These are phyloP conservation scores for Diaporthe eres DNA, from an alignment of 2,329 filamentous ascomycete genomes.

Conservation along the genomic window DNA sequence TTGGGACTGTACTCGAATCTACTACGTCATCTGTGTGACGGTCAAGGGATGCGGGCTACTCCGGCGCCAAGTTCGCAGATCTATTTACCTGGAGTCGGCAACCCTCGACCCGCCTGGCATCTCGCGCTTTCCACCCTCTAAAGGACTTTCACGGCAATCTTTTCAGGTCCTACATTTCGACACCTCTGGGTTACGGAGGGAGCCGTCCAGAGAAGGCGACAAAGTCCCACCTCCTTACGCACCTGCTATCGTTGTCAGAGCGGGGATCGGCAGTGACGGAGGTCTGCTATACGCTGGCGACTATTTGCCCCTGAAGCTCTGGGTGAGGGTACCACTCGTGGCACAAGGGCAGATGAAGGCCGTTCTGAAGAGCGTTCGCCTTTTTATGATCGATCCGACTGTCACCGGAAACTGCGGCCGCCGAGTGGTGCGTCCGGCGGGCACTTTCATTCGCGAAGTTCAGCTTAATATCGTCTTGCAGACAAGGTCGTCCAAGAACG, in stretches of 20 bases:
- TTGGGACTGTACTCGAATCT: not conserved
- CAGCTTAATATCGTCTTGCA: not conserved
- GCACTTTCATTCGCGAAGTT: not conserved
- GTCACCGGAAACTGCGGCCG: not conserved
- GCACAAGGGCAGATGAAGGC: not conserved
- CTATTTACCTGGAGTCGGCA: not conserved
- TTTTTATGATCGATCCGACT: not conserved
- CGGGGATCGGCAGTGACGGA: not conserved
- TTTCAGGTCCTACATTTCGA: not conserved
- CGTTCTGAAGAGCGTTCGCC: not conserved
- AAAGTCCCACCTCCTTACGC: not conserved
- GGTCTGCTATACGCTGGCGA: not conserved
- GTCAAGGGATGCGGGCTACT: constrained; percentile 1
- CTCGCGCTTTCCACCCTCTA: not conserved
- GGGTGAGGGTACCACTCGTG: not conserved
- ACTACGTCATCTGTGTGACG: not conserved
- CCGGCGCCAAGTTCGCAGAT: not conserved
- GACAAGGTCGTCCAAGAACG: not conserved
- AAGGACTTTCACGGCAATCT: not conserved
- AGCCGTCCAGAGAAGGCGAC: not conserved
- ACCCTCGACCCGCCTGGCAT: not conserved
- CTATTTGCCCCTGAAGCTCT: not conserved
- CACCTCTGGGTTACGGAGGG: not conserved
- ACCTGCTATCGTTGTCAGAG: constrained; percentile 2
- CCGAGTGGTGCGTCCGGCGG: not conserved